phyloP scores from a whole-genome alignment of 2,329 filamentous ascomycete genomes.

The Aspergillus sp. region DNA sequence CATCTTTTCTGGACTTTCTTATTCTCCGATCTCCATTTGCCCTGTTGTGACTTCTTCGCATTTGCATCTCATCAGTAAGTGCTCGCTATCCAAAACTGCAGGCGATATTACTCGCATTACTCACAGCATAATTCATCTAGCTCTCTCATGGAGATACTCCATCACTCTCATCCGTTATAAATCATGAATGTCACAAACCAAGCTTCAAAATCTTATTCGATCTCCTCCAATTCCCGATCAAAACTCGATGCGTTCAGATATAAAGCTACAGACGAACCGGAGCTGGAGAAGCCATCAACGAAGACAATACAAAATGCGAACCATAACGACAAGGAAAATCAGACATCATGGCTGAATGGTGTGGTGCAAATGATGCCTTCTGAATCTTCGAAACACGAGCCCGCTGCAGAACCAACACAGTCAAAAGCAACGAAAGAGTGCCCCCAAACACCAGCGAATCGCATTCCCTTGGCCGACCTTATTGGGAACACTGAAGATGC shows the following conservation, averaged over 20 bases:
- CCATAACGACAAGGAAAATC: conserved; percentile 47
- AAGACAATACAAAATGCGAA: conserved; percentile 22
- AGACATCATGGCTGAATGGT: conserved; percentile 34
- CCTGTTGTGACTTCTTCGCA: background rate
- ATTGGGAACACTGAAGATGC: conserved; percentile 61
- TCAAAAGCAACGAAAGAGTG: conserved; percentile 33
- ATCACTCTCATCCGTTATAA: conserved; percentile 16
- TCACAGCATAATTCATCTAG: conserved; percentile 8
- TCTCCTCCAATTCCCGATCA: conserved; percentile 52
- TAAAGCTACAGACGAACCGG: conserved; percentile 29
- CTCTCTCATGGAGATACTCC: conserved; percentile 23
- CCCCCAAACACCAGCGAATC: conserved; percentile 58
- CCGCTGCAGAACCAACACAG: conserved; percentile 21
- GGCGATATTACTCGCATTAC: background rate
- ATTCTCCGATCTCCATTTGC: background rate
- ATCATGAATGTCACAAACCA: conserved; percentile 23
- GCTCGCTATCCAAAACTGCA: background rate
- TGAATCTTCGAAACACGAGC: conserved; percentile 16
- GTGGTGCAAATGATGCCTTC: conserved; percentile 25
- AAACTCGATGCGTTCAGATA: conserved; percentile 58
- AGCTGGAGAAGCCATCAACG: conserved; percentile 18
- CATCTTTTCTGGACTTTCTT: background rate
- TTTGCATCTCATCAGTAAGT: background rate
- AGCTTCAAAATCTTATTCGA: conserved; percentile 28
- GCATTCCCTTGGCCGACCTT: conserved; percentile 59